Evolutionary conservation across 148 eudicot genomes (phyloP), one percentile per base, ranked within the genome.

Genomic region (Nepenthes gracilis): DNA sequence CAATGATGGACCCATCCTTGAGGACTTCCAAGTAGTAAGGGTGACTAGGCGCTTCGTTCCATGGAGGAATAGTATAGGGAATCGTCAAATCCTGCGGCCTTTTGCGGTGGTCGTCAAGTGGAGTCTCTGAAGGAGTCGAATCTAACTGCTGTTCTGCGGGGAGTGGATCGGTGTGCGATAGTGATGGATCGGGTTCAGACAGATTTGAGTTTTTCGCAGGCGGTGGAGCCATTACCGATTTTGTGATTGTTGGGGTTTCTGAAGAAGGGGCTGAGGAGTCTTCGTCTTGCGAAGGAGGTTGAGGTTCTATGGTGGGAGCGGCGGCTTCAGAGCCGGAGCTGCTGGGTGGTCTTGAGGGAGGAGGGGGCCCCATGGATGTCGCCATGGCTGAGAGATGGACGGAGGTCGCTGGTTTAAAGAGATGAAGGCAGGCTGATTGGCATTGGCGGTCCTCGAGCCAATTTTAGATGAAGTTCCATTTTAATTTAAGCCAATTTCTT

Each of bases 1-100:
- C 85, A 49, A 86, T 67, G 62, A 93, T 88, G 23, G 86, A 63
- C 33, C 98, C 98, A 38, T 82, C 95, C 68, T 93, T 93, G 45
- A 93, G 91, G 48, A 93, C 84, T 72, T 93, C 96, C 52, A 88
- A 70, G 58, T 58, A 74, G 67, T 71, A 93, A 9, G 77, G 71
- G 51, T 75, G 83, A 35, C 79, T 61, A 6, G 98, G 96, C 48
- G 91, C 78, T 55, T 75, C 81, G 61, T 91, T 82, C 98, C 98
- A 93, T 12, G 72, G 70, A 36, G 98, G 98, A 63, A 82, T 79
- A 2, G 72, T 70, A 49, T 93, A 93, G 9, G 98, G 96, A 33
- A 73, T 80, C 12, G 70, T 68, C n/a, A 33, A 33, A 53, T 66
- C 67, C 49, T 65, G 61, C 37, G 58, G 57, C 10, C 52, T 67